These are phyloP conservation scores for Thozetella sp. DNA, from an alignment of 495 filamentous ascomycete genomes.

Conservation along the genomic window DNA sequence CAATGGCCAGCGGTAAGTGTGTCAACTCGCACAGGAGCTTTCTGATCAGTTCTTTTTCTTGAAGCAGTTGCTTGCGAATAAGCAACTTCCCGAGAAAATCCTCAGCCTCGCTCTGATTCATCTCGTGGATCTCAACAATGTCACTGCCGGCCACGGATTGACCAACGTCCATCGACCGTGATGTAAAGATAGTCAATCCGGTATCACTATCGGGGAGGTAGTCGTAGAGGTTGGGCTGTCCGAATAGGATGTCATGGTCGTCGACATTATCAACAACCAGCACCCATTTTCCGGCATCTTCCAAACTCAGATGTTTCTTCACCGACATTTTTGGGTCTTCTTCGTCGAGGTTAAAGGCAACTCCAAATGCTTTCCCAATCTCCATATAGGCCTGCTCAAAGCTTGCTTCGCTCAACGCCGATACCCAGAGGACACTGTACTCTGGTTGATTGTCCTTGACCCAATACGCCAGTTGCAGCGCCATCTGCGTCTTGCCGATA, in stretches of 20 bases:
- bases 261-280: slow-evolving; percentile 36
- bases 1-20: slow-evolving; percentile 46
- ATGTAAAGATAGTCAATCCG: slow-evolving; percentile 32
- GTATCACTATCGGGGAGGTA: slow-evolving; percentile 26
- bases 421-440: slow-evolving; percentile 52
- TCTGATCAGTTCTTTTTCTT: background rate
- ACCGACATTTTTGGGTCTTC: slow-evolving; percentile 20
- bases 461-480: slow-evolving; percentile 43
- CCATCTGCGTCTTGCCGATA: slow-evolving; percentile 52
- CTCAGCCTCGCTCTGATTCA: slow-evolving; percentile 20
- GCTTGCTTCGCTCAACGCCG: slow-evolving; percentile 32
- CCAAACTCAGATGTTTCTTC: slow-evolving; percentile 17
- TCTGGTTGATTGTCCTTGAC: slow-evolving; percentile 25
- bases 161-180: slow-evolving; percentile 24
- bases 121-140: slow-evolving; percentile 22
- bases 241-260: slow-evolving; percentile 18
- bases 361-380: slow-evolving; percentile 27
- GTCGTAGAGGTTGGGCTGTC: slow-evolving; percentile 11
- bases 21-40: slow-evolving; percentile 31
- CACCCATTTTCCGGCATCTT: slow-evolving; percentile 22
- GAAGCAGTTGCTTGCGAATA: slow-evolving; percentile 6
- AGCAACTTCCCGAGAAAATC: slow-evolving; percentile 13
- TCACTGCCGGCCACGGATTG: slow-evolving; percentile 11
- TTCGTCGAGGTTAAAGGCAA: slow-evolving; percentile 5
- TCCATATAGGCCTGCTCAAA: slow-evolving; percentile 46